Conservation (phyloP, 805 yeast genomes). For the Cyberlindnera bimundalis region DNA sequence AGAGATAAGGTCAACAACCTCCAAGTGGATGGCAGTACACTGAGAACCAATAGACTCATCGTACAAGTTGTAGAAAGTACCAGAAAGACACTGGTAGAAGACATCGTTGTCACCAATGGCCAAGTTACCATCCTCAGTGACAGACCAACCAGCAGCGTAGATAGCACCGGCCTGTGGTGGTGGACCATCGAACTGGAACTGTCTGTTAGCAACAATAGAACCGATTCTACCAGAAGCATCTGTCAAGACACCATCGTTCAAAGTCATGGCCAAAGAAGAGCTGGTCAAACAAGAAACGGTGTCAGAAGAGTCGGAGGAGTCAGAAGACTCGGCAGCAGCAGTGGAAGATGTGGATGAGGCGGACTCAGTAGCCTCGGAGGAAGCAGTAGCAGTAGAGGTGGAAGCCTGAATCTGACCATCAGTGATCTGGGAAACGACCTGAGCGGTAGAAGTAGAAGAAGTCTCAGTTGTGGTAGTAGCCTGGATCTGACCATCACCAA, state of each 20-base stretch:
- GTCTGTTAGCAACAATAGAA: constrained; percentile 77
- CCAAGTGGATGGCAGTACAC: constrained; percentile 60
- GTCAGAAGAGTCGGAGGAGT: constrained; percentile 21
- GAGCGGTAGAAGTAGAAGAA: constrained; percentile 35
- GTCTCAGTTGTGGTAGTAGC: constrained; percentile 16
- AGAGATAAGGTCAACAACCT: constrained; percentile 51
- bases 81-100: constrained; percentile 74
- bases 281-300: constrained; percentile 43
- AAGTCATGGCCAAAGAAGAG: constrained; percentile 52
- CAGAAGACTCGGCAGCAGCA: constrained; percentile 12
- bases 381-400: constrained; percentile 11
- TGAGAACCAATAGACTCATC: constrained; percentile 59
- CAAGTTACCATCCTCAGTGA: constrained; percentile 51
- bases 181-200: constrained; percentile 84
- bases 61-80: constrained; percentile 75
- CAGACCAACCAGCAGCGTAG: constrained; percentile 66
- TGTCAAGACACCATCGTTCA: constrained; percentile 47
- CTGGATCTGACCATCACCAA: constrained; percentile 25
- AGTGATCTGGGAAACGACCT: constrained; percentile 34
- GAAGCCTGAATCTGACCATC: constrained; percentile 56
- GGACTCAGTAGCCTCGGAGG: constrained; percentile 23
- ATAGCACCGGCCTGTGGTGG: constrained; percentile 80
- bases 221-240: constrained; percentile 69
- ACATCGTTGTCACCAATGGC: constrained; percentile 59
- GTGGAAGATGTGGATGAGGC: constrained; percentile 11